Conservation (phyloP, 2,329 filamentous ascomycete genomes). For the Colletotrichum sp. region DNA sequence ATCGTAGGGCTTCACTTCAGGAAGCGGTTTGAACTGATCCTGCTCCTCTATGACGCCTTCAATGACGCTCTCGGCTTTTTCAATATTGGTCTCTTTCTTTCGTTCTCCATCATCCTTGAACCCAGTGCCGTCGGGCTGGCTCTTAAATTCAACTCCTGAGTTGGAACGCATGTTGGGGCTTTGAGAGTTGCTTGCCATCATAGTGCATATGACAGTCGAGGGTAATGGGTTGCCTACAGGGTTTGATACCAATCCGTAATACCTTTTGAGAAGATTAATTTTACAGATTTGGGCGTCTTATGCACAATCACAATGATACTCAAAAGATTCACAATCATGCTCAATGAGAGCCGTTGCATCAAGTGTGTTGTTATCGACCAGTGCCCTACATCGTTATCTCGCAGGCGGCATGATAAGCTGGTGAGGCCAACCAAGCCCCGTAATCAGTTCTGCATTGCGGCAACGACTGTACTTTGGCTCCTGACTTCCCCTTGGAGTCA, state of each 20-base stretch:
- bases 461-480: neutral
- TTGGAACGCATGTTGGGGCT: neutral
- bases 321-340: neutral
- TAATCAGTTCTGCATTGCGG: neutral
- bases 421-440: neutral
- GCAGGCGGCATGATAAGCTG: neutral
- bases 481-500: neutral
- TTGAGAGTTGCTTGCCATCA: neutral
- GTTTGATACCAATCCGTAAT: neutral
- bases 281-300: neutral
- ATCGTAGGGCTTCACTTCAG: neutral
- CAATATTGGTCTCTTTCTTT: neutral
- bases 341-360: neutral
- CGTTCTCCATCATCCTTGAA: neutral
- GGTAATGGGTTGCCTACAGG: neutral
- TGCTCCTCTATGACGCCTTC: neutral
- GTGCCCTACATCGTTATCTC: neutral
- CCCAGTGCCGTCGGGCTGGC: neutral
- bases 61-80: neutral
- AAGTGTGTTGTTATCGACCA: neutral
- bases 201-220: neutral
- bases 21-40: neutral
- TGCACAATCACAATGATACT: neutral
- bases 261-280: neutral
- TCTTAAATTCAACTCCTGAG: neutral